A percentile compares a stretch with the other conserved stretches of the same genome.
Evolutionary conservation across 2,329 filamentous ascomycete genomes (phyloP).

Genomic region (Coniochaeta ligniaria): DNA sequence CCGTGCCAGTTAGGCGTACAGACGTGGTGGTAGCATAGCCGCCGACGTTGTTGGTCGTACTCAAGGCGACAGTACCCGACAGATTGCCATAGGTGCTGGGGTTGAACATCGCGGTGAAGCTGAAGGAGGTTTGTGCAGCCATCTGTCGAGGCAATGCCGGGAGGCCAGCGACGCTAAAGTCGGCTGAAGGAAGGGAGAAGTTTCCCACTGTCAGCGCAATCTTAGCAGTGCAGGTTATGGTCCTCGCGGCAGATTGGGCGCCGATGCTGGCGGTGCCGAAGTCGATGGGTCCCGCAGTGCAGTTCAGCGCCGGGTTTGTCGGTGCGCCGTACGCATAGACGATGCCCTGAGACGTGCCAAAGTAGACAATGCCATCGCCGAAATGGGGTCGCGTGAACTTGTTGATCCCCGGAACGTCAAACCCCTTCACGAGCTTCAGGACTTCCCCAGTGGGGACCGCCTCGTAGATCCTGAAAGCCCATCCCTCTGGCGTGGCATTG

Average conservation of each 20-base stretch:
- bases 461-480: conserved; percentile 43
- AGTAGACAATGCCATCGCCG: conserved; percentile 46
- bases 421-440: conserved; percentile 40
- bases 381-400: conserved; percentile 54
- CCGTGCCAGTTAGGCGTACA: conserved; percentile 40
- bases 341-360: conserved; percentile 42
- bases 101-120: conserved; percentile 34
- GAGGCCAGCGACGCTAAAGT: conserved; percentile 25
- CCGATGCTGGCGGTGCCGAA: conserved; percentile 39
- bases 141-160: conserved; percentile 20
- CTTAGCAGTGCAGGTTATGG: conserved; percentile 40
- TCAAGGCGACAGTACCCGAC: conserved; percentile 33
- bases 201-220: conserved; percentile 33
- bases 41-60: conserved; percentile 36
- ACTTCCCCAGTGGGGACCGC: conserved; percentile 38
- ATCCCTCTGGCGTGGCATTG: conserved; percentile 33
- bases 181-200: conserved; percentile 26
- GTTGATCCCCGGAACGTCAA: conserved; percentile 41
- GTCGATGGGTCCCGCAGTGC: conserved; percentile 33
- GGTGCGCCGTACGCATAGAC: conserved; percentile 52
- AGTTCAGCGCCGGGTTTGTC: conserved; percentile 46
- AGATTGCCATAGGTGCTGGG: conserved; percentile 37
- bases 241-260: conserved; percentile 20
- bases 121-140: conserved; percentile 29
- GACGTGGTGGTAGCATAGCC: conserved; percentile 40